Evolutionary conservation across 257 asterid genomes (phyloP).

Genomic region (Sherardia arvensis): DNA sequence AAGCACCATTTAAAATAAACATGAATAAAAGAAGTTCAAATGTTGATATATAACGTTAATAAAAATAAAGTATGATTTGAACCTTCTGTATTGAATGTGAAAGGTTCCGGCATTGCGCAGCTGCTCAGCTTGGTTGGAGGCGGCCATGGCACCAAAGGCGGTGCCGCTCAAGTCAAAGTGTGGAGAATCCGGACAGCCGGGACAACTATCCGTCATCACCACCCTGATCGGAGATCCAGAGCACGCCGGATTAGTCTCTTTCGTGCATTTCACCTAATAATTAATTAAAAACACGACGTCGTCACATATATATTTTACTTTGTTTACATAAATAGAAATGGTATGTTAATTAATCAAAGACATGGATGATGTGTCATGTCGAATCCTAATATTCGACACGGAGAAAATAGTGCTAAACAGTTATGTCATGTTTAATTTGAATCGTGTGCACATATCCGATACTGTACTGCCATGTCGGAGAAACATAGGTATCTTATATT

Average conservation of each 20-base stretch:
- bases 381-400: no score
- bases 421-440: no score
- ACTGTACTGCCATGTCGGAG: no score
- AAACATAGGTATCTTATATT: no score
- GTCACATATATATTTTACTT: no score
- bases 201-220: slow-evolving; percentile 63
- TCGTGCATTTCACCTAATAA: slow-evolving; percentile 75
- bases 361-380: no score
- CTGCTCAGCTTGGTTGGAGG: slow-evolving; percentile 37
- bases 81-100: slow-evolving; percentile 54
- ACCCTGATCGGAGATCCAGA: slow-evolving; percentile 82
- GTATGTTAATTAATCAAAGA: no score
- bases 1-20: neutral
- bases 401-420: no score
- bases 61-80: neutral
- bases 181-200: slow-evolving; percentile 40
- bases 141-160: slow-evolving; percentile 76
- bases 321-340: no score
- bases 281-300: no score
- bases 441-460: no score
- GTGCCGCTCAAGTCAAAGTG: slow-evolving; percentile 83
- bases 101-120: slow-evolving; percentile 58
- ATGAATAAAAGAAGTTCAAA: neutral
- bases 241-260: slow-evolving; percentile 26
- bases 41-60: neutral